Conservation (phyloP, 179 eudicot genomes). For the Spergularia azorica region DNA sequence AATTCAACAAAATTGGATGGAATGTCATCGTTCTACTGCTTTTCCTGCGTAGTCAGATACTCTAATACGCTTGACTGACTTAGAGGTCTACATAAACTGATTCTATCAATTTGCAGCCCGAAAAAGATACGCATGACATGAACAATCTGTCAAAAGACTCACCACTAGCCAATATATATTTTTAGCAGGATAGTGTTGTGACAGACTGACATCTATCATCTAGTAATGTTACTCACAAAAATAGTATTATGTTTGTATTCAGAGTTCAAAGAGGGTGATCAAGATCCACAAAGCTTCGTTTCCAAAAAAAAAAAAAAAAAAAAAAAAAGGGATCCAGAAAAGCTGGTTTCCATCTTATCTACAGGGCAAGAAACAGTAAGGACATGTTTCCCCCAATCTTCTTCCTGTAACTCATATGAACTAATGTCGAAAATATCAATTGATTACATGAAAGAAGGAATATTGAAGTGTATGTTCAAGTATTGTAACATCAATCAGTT, state of each 20-base stretch:
- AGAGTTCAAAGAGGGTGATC: not conserved
- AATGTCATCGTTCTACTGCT: not conserved
- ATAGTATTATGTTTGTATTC: not conserved
- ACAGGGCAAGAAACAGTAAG: not conserved
- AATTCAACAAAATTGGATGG: not conserved
- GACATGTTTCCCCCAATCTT: not conserved
- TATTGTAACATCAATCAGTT: too few relatives aligned
- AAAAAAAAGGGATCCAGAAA: too few relatives aligned
- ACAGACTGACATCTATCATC: not conserved
- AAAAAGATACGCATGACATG: slow-evolving; percentile 2
- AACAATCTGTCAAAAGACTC: not conserved
- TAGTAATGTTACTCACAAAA: not conserved
- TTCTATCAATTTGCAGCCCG: not conserved
- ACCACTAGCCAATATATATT: not conserved
- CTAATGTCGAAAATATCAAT: not conserved
- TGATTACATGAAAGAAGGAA: not conserved
- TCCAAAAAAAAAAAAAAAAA: too few relatives aligned
- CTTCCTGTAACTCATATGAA: not conserved
- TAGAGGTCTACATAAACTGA: not conserved
- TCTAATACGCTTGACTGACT: not conserved
- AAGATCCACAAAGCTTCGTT: not conserved
- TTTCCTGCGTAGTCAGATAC: not conserved
- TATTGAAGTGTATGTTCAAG: not conserved
- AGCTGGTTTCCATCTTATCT: not conserved
- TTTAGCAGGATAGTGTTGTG: not conserved